These are phyloP conservation scores for Tricholoma matsutake DNA, from an alignment of 768 basidiomycete species.

Conservation along the genomic window DNA sequence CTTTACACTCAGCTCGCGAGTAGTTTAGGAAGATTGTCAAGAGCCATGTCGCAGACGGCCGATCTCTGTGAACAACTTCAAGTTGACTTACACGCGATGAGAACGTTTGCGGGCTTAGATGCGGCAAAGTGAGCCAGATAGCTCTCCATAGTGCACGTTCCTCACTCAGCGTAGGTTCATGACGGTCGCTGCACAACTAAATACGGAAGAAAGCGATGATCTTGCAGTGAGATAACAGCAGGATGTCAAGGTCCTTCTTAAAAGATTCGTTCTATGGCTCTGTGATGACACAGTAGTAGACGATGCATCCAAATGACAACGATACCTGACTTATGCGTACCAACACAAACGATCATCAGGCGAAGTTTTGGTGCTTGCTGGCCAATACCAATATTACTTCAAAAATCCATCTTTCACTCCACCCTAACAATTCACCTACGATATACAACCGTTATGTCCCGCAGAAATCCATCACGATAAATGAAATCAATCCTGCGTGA, in stretches of 20 bases:
- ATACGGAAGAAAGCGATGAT: constrained; percentile 29
- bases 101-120: constrained; percentile 72
- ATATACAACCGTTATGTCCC: too few species aligned
- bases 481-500: neutral
- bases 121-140: constrained; percentile 69
- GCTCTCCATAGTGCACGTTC: neutral
- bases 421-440: too few species aligned
- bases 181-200: constrained; percentile 40
- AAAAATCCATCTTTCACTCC: too few species aligned
- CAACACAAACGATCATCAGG: too few species aligned
- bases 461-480: neutral
- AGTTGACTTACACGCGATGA: constrained; percentile 75
- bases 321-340: too few species aligned
- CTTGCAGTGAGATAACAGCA: neutral
- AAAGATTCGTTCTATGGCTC: too few species aligned
- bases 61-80: constrained; percentile 76
- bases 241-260: neutral
- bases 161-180: constrained; percentile 30
- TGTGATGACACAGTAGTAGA: too few species aligned
- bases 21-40: constrained; percentile 63
- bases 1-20: constrained; percentile 76
- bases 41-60: constrained; percentile 68
- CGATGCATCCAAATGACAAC: too few species aligned
- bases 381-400: too few species aligned
- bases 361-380: too few species aligned